Conservation (phyloP, 176 grass and related monocot species). For the Metroxylon sagu region DNA sequence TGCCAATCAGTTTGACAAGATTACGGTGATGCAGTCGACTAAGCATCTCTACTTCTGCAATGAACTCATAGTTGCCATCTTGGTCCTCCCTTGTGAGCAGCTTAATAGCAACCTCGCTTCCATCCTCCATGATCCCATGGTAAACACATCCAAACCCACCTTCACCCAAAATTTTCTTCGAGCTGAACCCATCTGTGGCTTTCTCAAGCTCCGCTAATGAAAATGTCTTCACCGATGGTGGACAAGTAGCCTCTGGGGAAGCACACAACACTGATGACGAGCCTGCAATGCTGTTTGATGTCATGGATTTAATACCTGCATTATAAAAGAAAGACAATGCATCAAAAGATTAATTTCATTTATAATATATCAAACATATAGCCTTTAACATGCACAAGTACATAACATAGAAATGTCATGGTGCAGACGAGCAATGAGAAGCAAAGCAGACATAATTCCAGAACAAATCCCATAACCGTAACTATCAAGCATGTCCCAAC, state of each 20-base stretch:
- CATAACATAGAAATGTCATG: too few relatives aligned
- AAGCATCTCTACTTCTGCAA: conserved; percentile 91
- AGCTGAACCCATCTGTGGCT: conserved; percentile 77
- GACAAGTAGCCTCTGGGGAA: conserved; percentile 56
- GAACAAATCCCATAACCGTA: too few relatives aligned
- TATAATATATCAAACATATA: too few relatives aligned
- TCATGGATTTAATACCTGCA: conserved; percentile 51
- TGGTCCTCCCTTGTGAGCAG: conserved; percentile 76
- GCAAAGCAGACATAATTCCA: too few relatives aligned
- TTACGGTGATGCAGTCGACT: conserved; percentile 88
- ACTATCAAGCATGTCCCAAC: too few relatives aligned
- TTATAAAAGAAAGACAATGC: conserved; percentile 6
- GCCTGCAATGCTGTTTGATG: conserved; percentile 64
- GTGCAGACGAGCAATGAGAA: too few relatives aligned
- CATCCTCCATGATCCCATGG: conserved; percentile 52
- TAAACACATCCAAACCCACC: conserved; percentile 95
- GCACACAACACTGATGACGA: conserved; percentile 52
- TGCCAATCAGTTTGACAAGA: conserved; percentile 91
- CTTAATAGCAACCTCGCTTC: conserved; percentile 86
- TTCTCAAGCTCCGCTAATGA: conserved; percentile 62
- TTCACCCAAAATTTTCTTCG: conserved; percentile 62
- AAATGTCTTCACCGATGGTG: conserved; percentile 69
- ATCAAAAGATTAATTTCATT: too few relatives aligned
- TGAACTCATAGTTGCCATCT: conserved; percentile 76
- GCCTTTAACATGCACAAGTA: too few relatives aligned